Base-by-base conservation (phyloP, 2,329 filamentous ascomycete species). In the Colletotrichum salicis region DNA sequence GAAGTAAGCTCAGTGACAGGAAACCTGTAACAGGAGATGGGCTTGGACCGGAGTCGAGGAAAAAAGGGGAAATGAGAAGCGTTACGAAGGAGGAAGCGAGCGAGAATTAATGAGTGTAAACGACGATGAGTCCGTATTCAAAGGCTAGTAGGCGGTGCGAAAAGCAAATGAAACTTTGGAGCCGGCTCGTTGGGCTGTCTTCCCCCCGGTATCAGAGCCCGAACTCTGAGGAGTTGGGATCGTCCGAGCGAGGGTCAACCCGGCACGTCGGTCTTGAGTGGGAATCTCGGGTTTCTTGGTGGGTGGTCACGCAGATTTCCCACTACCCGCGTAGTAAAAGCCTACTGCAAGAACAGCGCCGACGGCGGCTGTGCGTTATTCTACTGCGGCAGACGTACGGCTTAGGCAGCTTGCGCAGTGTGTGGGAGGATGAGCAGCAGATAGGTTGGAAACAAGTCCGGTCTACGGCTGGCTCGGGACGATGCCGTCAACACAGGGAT, bases 221-320 rank as follows among this genome's bases (percentile, higher is more conserved):
- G 60, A 45, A 64, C 54, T 19, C 48, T 54, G 33, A 27, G 27
- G 60, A 37, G 67, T 52, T 48, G 27, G 27, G 60, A 41, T 63
- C n/a, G 60, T 72, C 70, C 65, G 65, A 72, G 70, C 65, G 65
- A 51, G 66, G 55, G 59, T 59, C 64, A 71, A 71, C 64, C 64
- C 58, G 64, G 54, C 11, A 35, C 27, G 45, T 35, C n/a, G 54
- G 52, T 24, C 31, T 58, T 54, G 19, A 48, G 58, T 60, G 33
- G 15, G 12, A 19, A 41, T 22, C 33, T 64, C 24, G 31, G 48
- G n/a, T 55, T 64, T 31, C 52, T 55, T 29, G 12, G 52, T 55
- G 27, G 33, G 33, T n/a, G 61, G 27, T 56, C 33, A 56, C 12
- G 51, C 51, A 56, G 22, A 51, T 41, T 22, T 22, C 29, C 22